phyloP scores from a whole-genome alignment of 306 rosid genomes.

The Geum urbanum region DNA sequence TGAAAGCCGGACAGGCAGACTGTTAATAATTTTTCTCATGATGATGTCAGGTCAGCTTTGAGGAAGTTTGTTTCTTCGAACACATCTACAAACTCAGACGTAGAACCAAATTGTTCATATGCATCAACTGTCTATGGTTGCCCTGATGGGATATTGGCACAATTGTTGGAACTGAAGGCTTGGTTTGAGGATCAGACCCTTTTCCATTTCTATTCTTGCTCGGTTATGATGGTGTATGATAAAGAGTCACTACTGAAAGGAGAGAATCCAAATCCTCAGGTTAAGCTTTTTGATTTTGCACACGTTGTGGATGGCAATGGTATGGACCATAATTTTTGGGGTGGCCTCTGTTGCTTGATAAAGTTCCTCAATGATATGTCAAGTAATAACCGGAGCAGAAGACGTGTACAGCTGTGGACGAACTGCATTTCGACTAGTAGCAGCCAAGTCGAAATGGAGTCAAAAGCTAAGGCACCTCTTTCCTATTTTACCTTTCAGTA shows the following conservation, averaged over 20 bases:
- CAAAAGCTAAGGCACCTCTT: background rate
- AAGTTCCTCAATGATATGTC: constrained; percentile 54
- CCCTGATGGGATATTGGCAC: constrained; percentile 45
- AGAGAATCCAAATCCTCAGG: constrained; percentile 25
- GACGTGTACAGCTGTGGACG: background rate
- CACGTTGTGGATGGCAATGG: constrained; percentile 59
- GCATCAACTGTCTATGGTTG: constrained; percentile 51
- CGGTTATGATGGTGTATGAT: constrained; percentile 58
- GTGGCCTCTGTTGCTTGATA: constrained; percentile 87
- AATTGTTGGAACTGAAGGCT: constrained; percentile 55
- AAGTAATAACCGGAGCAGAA: background rate
- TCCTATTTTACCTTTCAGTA: background rate
- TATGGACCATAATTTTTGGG: constrained; percentile 90
- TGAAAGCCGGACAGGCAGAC: constrained; percentile 52
- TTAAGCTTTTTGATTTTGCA: constrained; percentile 82
- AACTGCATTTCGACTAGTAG: background rate
- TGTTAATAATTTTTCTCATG: constrained; percentile 27
- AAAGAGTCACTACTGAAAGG: constrained; percentile 34
- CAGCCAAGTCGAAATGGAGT: background rate
- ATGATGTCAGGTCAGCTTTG: constrained; percentile 32
- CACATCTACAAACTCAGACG: constrained; percentile 15
- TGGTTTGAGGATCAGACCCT: constrained; percentile 86
- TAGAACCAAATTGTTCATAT: constrained; percentile 44
- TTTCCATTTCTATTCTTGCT: constrained; percentile 66
- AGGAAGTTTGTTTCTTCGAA: constrained; percentile 63